Base-by-base conservation (phyloP, 2,329 filamentous ascomycete genomes). In the Trichoderma sp. region DNA sequence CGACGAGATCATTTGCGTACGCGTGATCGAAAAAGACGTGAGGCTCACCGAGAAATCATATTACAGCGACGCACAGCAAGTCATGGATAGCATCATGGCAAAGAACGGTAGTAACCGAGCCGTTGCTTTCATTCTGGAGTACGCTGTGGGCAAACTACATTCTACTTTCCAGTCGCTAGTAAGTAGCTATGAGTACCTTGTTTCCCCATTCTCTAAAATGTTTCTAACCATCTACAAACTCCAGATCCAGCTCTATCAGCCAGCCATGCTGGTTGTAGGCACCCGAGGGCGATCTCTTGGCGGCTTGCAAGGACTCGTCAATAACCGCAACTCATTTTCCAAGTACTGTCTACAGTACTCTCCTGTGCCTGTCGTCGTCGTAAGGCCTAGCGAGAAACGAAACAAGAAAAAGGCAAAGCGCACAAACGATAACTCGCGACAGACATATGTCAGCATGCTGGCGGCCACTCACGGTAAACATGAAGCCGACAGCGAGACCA, bases 271-370 rank as follows among this genome's bases (percentile, higher is more conserved):
- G 27, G 91, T 97, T 33, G 94, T 97, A 19, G 94, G 94, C 55
- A 97, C 94, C 1, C 88, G 92, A 74, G 94, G 94, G 57, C 88
- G 93, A 67, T 95, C 91, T 47, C 85, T 97, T 1, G 93, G 93
- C 40, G 93, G 94, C 31, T 90, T 97, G 69, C 94, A 97, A 77
- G 92, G 93, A 59, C 84, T 97, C 35, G 87, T 97, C 53, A 93
- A 92, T 60, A 87, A 86, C 37, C 82, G 86, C 55, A 96, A 93
- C 72, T 96, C 92, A 0, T 94, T 97, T 56, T 96, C 93, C 31
- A 97, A 97, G 77, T 97, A 97, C 81, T 97, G 94, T 76, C 85
- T 97, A 14, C 94, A 97, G 77, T 94, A 97, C 78, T 97, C 92
- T 1, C 94, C 94, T 0, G 92, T 97, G 1, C 94, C 94, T 0